Evolutionary conservation across 257 asterid genomes (phyloP), one percentile per base, ranked within the genome.

Genomic region (Scutellaria minor): DNA sequence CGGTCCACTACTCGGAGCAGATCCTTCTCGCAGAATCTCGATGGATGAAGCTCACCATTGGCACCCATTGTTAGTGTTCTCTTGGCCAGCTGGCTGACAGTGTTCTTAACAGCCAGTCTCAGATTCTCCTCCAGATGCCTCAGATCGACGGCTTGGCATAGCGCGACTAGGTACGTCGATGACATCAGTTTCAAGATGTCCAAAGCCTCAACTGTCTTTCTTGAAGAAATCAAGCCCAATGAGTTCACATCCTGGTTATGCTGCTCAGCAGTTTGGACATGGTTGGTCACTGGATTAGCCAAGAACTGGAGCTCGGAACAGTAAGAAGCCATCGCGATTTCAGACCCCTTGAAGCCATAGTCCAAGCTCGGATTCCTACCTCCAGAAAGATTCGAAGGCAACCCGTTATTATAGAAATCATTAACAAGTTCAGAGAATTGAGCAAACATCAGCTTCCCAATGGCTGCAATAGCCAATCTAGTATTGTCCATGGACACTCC

Each of bases 231-330:
- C 71, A 86, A 70, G 0, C 91, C 91, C 15, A 86, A 42, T 0
- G 91, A 86, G 63, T 86, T 86, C n/a, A 86, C 91, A 40, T 84
- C 91, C 37, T 86, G 89, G 54, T 86, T 86, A 60, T 86, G 90
- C 37, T 86, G 90, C 82, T 86, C 88, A 0, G 90, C 90, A 13
- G 88, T 86, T 42, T 86, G 89, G 14, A 86, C 91, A 39, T 86
- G 91, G 53, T 84, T 86, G 0, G 91, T 86, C 9, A 86, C 85
- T 0, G 91, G 87, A 24, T 86, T 83, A 0, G 89, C 88, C 64
- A 86, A 64, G 71, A 83, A 86, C 14, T 86, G 88, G 40, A 86
- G 88, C 81, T 86, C 90, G 0, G 90, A 86, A 42, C 88, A 83
- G 31, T 86, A 86, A 0, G 88, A 40, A 0, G 90, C 90, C 88